Conservation (phyloP, 441 rosid species). For the Eugenia klotzschiana region DNA sequence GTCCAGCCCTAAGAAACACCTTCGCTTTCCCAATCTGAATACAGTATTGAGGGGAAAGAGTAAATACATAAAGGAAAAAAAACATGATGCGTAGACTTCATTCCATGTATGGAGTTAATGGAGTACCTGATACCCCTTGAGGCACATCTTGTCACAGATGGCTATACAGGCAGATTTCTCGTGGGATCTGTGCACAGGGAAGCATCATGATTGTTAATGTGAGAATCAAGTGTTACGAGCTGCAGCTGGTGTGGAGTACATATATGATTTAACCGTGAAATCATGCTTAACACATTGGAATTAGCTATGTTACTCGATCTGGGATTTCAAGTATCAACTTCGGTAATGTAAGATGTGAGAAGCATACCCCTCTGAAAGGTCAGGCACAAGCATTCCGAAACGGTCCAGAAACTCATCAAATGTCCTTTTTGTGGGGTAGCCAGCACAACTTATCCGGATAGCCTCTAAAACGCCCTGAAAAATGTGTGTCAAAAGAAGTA, state of each 20-base stretch:
- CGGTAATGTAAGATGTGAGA: background rate
- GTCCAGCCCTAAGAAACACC: slow-evolving; percentile 46
- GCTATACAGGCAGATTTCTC: slow-evolving; percentile 32
- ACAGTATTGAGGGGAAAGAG: background rate
- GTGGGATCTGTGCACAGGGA: slow-evolving; percentile 17
- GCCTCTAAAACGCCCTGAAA: slow-evolving; percentile 47
- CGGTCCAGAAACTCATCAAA: slow-evolving; percentile 42
- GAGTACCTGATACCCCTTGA: slow-evolving; percentile 38
- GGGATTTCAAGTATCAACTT: background rate
- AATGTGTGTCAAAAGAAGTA: background rate
- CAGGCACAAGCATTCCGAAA: slow-evolving; percentile 32
- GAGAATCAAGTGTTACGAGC: background rate
- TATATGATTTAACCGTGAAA: background rate
- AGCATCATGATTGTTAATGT: background rate
- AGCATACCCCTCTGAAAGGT: slow-evolving; percentile 29
- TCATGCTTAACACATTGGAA: background rate
- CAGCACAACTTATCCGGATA: slow-evolving; percentile 44
- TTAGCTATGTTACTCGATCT: background rate
- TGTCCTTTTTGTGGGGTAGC: slow-evolving; percentile 40
- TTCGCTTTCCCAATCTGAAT: slow-evolving; percentile 37
- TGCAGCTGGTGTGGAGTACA: background rate
- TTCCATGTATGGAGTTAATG: background rate
- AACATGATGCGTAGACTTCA: background rate
- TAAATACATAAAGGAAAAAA: background rate
- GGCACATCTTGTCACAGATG: slow-evolving; percentile 28